Percentiles rank a stretch among this genome's conserved stretches.
phyloP scores from a whole-genome alignment of 768 basidiomycete species.

The Xerocomus potaroensis region DNA sequence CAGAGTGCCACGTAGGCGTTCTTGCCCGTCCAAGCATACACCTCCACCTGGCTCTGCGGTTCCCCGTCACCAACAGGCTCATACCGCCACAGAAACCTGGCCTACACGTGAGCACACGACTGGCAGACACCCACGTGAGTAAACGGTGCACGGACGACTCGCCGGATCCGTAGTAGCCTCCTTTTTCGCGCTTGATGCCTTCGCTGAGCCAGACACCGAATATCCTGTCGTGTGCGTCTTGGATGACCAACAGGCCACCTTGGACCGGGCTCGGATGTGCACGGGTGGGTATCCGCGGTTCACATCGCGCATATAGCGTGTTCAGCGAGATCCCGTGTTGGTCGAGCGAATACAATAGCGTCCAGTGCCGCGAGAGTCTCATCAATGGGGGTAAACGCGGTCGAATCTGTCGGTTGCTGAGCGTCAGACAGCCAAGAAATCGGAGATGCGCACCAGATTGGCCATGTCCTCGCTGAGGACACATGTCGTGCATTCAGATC shows the following conservation, averaged over 20 bases:
- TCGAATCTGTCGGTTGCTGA: slow-evolving; percentile 49
- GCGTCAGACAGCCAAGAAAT: background rate
- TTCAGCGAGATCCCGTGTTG: slow-evolving; percentile 92
- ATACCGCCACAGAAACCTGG: slow-evolving; percentile 76
- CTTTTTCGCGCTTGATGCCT: slow-evolving; percentile 48
- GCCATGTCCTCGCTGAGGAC: slow-evolving; percentile 55
- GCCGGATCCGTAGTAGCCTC: slow-evolving; percentile 82
- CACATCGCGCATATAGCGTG: slow-evolving; percentile 75
- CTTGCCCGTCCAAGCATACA: slow-evolving; percentile 81
- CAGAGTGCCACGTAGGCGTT: slow-evolving; percentile 91
- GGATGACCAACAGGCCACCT: slow-evolving; percentile 59
- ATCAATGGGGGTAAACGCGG: slow-evolving; percentile 68
- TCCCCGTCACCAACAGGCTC: slow-evolving; percentile 22
- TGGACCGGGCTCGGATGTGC: slow-evolving; percentile 27
- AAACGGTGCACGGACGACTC: slow-evolving; percentile 57
- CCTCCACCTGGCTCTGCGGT: slow-evolving; percentile 39
- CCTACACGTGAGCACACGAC: background rate
- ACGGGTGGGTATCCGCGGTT: slow-evolving; percentile 29
- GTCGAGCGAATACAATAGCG: slow-evolving; percentile 83
- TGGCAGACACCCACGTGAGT: no score
- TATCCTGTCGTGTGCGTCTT: slow-evolving; percentile 55
- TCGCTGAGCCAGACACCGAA: slow-evolving; percentile 89
- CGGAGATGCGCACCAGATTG: slow-evolving; percentile 46
- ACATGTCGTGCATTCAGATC: slow-evolving; percentile 48
- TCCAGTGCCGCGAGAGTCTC: slow-evolving; percentile 69